Evolutionary conservation across 1,284 basidiomycete genomes (phyloP).

Genomic region (Cutaneotrichosporon sp.): DNA sequence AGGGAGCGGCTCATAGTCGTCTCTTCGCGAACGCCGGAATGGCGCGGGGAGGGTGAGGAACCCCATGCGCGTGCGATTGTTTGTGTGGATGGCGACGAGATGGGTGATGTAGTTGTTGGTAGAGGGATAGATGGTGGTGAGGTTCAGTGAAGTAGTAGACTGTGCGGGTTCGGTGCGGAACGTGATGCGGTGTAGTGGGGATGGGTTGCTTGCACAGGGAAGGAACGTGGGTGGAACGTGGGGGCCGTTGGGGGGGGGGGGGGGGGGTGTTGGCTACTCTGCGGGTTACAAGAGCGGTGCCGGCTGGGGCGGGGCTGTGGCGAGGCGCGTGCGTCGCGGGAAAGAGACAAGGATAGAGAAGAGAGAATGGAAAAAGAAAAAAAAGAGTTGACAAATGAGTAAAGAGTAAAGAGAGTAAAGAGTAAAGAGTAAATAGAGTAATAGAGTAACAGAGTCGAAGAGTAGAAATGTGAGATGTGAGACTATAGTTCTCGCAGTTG

Average conservation of each 20-base stretch:
- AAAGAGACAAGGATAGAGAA: too few species aligned
- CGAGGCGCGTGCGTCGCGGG: too few species aligned
- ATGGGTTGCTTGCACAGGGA: neutral
- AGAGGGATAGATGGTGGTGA: neutral
- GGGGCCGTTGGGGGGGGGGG: neutral
- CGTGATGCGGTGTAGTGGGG: neutral
- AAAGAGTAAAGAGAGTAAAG: too few species aligned
- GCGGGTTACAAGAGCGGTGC: too few species aligned
- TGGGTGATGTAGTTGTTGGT: neutral
- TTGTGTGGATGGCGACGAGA: neutral
- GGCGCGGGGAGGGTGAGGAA: conserved; percentile 6
- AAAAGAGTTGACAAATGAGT: too few species aligned
- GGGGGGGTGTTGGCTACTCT: too few species aligned
- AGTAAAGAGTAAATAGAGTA: too few species aligned
- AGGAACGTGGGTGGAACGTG: neutral
- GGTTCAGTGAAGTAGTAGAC: neutral
- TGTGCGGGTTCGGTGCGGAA: neutral
- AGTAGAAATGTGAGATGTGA: too few species aligned
- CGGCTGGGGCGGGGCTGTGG: too few species aligned
- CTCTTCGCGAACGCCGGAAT: neutral
- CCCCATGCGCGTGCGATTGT: conserved; percentile 9
- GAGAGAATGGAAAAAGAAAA: too few species aligned
- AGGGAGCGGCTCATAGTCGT: neutral
- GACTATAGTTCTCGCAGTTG: too few species aligned
- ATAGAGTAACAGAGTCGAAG: too few species aligned